Evolutionary conservation across 1,139 yeast genomes (phyloP).

Genomic region (Pichia sp.): DNA sequence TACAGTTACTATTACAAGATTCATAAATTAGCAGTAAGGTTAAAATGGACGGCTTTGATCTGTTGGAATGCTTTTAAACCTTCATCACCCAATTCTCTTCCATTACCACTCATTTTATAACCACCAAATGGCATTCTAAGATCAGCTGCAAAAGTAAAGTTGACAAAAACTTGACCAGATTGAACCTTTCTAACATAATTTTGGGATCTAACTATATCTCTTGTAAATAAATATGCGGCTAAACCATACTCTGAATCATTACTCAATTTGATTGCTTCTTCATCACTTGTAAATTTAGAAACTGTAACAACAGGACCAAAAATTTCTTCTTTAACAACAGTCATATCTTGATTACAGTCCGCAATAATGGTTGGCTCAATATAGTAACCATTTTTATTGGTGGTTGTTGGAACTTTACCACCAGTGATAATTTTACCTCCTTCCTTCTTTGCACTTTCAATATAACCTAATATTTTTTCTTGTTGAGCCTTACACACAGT

Average conservation of each 20-base stretch:
- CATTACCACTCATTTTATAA: constrained; percentile 50
- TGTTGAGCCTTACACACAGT: constrained; percentile 61
- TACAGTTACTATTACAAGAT: not conserved
- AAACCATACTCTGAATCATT: constrained; percentile 51
- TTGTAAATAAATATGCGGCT: constrained; percentile 54
- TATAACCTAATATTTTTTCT: constrained; percentile 44
- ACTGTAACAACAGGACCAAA: constrained; percentile 56
- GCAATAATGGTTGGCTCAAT: constrained; percentile 51
- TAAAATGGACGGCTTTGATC: constrained; percentile 52
- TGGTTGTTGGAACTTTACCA: constrained; percentile 33
- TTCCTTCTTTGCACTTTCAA: constrained; percentile 47
- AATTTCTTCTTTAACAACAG: constrained; percentile 51
- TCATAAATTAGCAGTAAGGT: constrained; percentile 19
- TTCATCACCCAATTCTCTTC: constrained; percentile 57
- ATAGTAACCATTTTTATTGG: constrained; percentile 35
- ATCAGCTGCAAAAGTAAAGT: constrained; percentile 53
- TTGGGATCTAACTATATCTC: constrained; percentile 38
- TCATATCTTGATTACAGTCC: constrained; percentile 46
- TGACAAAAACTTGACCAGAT: constrained; percentile 56
- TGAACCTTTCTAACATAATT: constrained; percentile 26
- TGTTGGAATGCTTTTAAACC: constrained; percentile 52
- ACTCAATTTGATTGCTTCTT: constrained; percentile 45
- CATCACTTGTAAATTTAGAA: constrained; percentile 47
- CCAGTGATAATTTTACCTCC: constrained; percentile 52
- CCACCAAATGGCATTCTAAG: constrained; percentile 51